These are phyloP conservation scores for Pythium rhizo-oryzae DNA, from an alignment of 352 stramenopile species.

Conservation along the genomic window DNA sequence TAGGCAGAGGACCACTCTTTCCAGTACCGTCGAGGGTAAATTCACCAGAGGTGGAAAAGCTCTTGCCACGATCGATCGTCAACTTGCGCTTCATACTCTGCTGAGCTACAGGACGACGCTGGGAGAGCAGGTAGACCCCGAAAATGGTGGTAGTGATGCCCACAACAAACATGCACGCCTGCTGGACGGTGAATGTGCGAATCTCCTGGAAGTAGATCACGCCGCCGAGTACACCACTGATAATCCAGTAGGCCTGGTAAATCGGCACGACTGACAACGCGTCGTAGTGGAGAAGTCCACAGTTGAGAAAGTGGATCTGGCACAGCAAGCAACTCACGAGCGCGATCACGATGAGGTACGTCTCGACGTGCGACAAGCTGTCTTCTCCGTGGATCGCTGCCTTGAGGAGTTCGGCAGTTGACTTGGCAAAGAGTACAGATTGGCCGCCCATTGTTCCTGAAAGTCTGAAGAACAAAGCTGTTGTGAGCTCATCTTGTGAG, in stretches of 20 bases:
- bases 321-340: slow-evolving; percentile 63
- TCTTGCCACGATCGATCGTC: slow-evolving; percentile 59
- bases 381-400: slow-evolving; percentile 64
- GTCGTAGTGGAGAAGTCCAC: slow-evolving; percentile 76
- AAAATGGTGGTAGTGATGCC: slow-evolving; percentile 83
- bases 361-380: slow-evolving; percentile 61
- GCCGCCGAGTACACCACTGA: slow-evolving; percentile 86
- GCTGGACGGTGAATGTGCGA: slow-evolving; percentile 66
- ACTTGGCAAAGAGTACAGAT: slow-evolving; percentile 89
- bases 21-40: slow-evolving; percentile 30
- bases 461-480: background rate
- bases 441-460: slow-evolving; percentile 79
- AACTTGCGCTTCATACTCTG: slow-evolving; percentile 56
- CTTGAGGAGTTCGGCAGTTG: slow-evolving; percentile 76
- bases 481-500: background rate
- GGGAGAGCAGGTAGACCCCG: slow-evolving; percentile 81
- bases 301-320: slow-evolving; percentile 85
- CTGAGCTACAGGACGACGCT: slow-evolving; percentile 55
- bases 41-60: slow-evolving; percentile 51
- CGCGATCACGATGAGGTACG: slow-evolving; percentile 68
- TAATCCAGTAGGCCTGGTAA: slow-evolving; percentile 91
- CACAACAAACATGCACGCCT: slow-evolving; percentile 84
- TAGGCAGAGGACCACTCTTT: slow-evolving; percentile 25
- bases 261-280: slow-evolving; percentile 84
- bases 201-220: slow-evolving; percentile 94